phyloP scores from a whole-genome alignment of 768 basidiomycete species.

The Punctularia strigosozonata region DNA sequence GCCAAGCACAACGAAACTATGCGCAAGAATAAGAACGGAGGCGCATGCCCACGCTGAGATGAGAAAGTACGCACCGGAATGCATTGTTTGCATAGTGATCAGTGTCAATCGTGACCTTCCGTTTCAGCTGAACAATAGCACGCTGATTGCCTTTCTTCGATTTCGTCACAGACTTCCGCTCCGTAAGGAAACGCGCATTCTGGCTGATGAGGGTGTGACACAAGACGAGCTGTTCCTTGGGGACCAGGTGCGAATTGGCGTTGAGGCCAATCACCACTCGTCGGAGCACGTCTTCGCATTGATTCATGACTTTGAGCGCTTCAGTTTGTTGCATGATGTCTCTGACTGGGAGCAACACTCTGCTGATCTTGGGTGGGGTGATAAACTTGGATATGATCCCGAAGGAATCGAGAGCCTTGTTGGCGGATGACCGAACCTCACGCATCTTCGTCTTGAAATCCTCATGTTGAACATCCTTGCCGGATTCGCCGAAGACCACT shows the following conservation, averaged over 20 bases:
- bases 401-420: slow-evolving; percentile 82
- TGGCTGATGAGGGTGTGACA: slow-evolving; percentile 88
- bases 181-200: slow-evolving; percentile 77
- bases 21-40: slow-evolving; percentile 3
- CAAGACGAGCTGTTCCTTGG: slow-evolving; percentile 62
- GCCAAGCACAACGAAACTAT: slow-evolving; percentile 82
- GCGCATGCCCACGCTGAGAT: not conserved
- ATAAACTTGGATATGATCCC: slow-evolving; percentile 68
- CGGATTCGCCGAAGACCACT: slow-evolving; percentile 91
- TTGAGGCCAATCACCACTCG: slow-evolving; percentile 80
- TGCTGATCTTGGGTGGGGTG: slow-evolving; percentile 65
- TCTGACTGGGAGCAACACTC: slow-evolving; percentile 66
- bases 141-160: slow-evolving; percentile 33
- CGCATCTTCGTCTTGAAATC: slow-evolving; percentile 93
- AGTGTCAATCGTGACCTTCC: slow-evolving; percentile 37
- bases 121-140: slow-evolving; percentile 69
- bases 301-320: slow-evolving; percentile 64
- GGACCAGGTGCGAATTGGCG: slow-evolving; percentile 58
- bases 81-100: slow-evolving; percentile 83
- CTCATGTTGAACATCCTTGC: slow-evolving; percentile 76
- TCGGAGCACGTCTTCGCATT: slow-evolving; percentile 81
- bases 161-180: slow-evolving; percentile 25
- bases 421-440: slow-evolving; percentile 74
- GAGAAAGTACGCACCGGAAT: slow-evolving; percentile 47
- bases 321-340: slow-evolving; percentile 81